Evolutionary conservation across 2,329 filamentous ascomycete genomes (phyloP), one percentile per base, ranked within the genome.

Genomic region (Fusarium foetens): DNA sequence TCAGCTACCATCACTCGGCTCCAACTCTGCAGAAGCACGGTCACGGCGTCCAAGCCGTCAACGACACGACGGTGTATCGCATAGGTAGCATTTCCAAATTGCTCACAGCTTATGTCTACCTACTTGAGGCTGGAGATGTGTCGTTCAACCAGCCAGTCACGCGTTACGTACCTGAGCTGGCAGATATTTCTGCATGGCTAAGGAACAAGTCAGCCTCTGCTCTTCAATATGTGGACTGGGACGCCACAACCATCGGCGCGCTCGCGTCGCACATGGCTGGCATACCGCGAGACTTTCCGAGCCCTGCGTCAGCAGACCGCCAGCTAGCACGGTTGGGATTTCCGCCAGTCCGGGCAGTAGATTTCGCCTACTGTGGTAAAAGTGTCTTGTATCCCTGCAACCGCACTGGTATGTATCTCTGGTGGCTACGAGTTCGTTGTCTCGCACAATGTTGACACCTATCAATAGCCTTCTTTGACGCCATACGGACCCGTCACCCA

Each of bases 1-100:
- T 48, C 7, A 39, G 1, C 16, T 51, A 23, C 25, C 55, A 51
- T 23, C 55, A 58, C 19, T 36, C 42, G 10, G 42, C 33, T 12
- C 3, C 31, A 31, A n/a, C 16, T 9, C 39, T 41, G 21, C 21
- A 54, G 9, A 17, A 23, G 4, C 31, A 23, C 21, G 14, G 27
- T 7, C 19, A 38, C 16, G 33, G 33, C 10, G 36, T 35, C 19
- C 42, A n/a, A 6, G 8, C 14, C 6, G 33, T 68, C 1, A 14
- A 68, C 16, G 52, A 67, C 12, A 11, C 62, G 3, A 43, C 66
- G 0, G 13, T 58, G 2, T 68, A 68, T 6, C 66, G 66, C 3
- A 31, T 68, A 2, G 66, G 66, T 6, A 68, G 66, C 25, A 36
- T 68, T 5, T 63, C 64, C 0, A 68, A 68, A 5, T 19, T 68